Evolutionary conservation across 306 rosid species (phyloP), one percentile per base, ranked within the genome.

Genomic region (Nissolia schottii): DNA sequence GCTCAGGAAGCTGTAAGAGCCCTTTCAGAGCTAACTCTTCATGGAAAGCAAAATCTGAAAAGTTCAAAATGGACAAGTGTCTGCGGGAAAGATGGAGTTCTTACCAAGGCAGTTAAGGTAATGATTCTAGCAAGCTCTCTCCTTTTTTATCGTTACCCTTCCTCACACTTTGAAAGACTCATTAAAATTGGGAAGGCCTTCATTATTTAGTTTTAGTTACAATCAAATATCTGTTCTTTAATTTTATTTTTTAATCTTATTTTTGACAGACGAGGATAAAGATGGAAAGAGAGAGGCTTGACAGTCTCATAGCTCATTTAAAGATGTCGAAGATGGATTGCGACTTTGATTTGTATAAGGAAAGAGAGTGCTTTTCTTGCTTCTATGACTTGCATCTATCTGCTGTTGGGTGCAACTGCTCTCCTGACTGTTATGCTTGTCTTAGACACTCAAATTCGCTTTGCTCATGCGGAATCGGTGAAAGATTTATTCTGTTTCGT

Each of bases 321-420:
- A 90, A 88, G 87, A 73, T 49, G 73, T 79, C 67, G 67, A 84
- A 80, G 85, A 93, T 93, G 97, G 83, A 87, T 62, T 77, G 35
- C 0, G 88, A 84, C 64, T 84, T 80, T 57, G 98, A 93, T 83
- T 65, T 60, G 70, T 49, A 48, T 24, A 73, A 77, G 29, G 98
- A 90, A 77, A 93, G 88, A 81, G 97, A 93, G 55, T 93, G 98
- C 43, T 79, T 62, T 75, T 80, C 83, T 78, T 93, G 98, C 84
- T 87, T 87, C 79, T 93, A 88, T 55, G 98, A 93, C 80, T 79
- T 93, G 65, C 86, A 93, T 78, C 77, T 87, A 66, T 88, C 96
- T 29, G 96, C 93, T 5, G 32, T 78, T 10, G 74, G 93, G 69
- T 90, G 98, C 87, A 58, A 80, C 59, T 93, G 98, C 83, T 87